Evolutionary conservation across 208 protist genomes (phyloP), one percentile per base, ranked within the genome.

Genomic region (Trypanosoma platydactyli): DNA sequence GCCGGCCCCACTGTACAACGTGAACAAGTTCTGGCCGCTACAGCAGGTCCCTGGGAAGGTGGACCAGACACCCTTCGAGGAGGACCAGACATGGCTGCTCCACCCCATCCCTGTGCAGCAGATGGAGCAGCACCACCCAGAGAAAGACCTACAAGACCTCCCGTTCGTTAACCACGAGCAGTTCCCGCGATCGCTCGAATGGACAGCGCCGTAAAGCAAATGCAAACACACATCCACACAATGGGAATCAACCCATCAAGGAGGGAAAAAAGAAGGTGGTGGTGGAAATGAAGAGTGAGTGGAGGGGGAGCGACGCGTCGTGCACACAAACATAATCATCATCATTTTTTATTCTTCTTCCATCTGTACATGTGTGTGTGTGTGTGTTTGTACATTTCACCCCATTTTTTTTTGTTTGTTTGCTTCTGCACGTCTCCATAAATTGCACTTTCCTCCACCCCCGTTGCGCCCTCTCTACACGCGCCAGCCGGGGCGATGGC

Each of bases 161-260:
- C 91, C 91, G 0, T 92, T 92, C 60, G 63, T 94, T 49, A 96
- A 96, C 46, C 88, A 94, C 73, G 91, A 96, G 64, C 91, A 94
- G 76, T 94, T 96, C 68, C 80, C 88, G 3, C 85, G 86, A 22
- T 94, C 88, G 29, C 41, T 96, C 22, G 86, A 96, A 18, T 94
- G 91, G 91, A 82, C 62, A 0, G 91, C 91, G n/a, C 91, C 91
- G 12, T 96, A 82, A 73, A 45, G 33, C 33, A 38, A 11, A 11
- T 9, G 9, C 9, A 60, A 15, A 46, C 3, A 42, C 33, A 30
- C 13, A 41, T 22, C 40, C 6, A 56, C 41, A n/a, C 12, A 56
- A 46, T 46, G 30, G 25, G 20, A 18, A 66, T 38, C 33, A 9
- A 38, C 9, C 9, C 33, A 38, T 38, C 3, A 38, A 38, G 33